Conservation (phyloP, 306 rosid species). For the Dicorynia guianensis region DNA sequence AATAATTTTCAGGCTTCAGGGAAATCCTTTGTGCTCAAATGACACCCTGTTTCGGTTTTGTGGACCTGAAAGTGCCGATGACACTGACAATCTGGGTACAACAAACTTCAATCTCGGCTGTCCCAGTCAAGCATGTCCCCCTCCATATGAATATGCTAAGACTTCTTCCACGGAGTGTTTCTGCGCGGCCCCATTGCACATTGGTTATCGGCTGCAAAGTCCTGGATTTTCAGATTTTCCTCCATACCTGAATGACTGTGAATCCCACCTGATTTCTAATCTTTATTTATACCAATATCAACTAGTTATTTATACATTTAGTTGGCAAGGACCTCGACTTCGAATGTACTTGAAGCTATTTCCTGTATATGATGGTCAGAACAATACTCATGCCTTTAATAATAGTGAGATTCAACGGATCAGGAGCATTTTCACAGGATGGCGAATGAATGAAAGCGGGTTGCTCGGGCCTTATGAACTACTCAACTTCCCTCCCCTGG, state of each 20-base stretch:
- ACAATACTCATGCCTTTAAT: constrained; percentile 43
- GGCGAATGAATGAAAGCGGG: constrained; percentile 61
- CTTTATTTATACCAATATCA: constrained; percentile 54
- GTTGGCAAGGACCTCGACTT: constrained; percentile 84
- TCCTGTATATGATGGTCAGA: constrained; percentile 52
- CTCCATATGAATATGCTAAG: constrained; percentile 60
- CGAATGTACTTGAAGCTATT: constrained; percentile 71
- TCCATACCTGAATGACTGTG: constrained; percentile 48
- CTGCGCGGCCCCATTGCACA: constrained; percentile 70
- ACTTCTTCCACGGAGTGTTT: constrained; percentile 44
- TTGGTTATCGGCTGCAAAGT: constrained; percentile 85
- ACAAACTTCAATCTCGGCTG: constrained; percentile 49
- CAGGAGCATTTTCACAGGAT: constrained; percentile 55
- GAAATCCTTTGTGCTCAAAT: constrained; percentile 80
- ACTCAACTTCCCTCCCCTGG: constrained; percentile 51
- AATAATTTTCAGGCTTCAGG: constrained; percentile 69
- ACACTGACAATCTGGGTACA: constrained; percentile 14
- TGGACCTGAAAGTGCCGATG: constrained; percentile 48
- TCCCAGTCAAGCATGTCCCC: constrained; percentile 58
- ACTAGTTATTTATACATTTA: constrained; percentile 51
- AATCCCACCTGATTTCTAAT: constrained; percentile 58
- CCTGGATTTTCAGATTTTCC: constrained; percentile 77
- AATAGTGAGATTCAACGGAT: constrained; percentile 65
- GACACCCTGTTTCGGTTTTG: constrained; percentile 53
- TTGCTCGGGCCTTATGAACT: constrained; percentile 91